Evolutionary conservation across 495 filamentous ascomycete species (phyloP), one percentile per base, ranked within the genome.

Genomic region (Hypoxylon intermedium): DNA sequence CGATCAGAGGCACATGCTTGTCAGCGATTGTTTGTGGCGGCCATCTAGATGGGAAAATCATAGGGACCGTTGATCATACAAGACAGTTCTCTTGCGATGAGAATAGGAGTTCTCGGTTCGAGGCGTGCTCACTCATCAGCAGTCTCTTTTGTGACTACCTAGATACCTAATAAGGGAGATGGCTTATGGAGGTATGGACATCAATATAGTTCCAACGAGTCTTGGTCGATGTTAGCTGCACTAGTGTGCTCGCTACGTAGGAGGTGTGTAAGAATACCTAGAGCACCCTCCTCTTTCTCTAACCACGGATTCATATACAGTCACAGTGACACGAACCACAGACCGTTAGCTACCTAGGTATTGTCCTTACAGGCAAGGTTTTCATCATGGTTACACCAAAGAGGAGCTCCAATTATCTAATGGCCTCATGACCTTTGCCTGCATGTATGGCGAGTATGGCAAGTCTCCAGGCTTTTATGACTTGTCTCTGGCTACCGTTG

Each of bases 341-440:
- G 42, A 47, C 31, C 34, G 26, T 20, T 46, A 56, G 56, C 52
- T 40, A 37, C 51, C 24, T 26, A 26, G 7, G 24, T 26, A 26
- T 26, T 60, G 23, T 54, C 18, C 31, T 52, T 60, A 51, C 56
- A 44, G 46, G 31, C 46, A 57, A 60, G 26, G 56, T 56, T 63
- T n/a, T 57, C 37, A 60, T 48, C 57, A 6, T 44, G n/a, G 56
- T 60, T 65, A 36, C 52, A 57, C 45, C 23, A 28, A 42, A 26
- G 12, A 46, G 21, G 41, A 57, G 30, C 41, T 46, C 42, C 37
- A 41, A 52, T 50, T 46, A 19, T 52, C n/a, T 52, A 60, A 43
- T 52, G 46, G 24, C 38, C 61, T 54, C 55, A 55, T 65, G 61
- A 65, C 61, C 45, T 45, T n/a, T 48, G 20, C 41, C 53, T 56